Evolutionary conservation across 2,329 filamentous ascomycete genomes (phyloP).

Genomic region (Lasiodiplodia gonubiensis): DNA sequence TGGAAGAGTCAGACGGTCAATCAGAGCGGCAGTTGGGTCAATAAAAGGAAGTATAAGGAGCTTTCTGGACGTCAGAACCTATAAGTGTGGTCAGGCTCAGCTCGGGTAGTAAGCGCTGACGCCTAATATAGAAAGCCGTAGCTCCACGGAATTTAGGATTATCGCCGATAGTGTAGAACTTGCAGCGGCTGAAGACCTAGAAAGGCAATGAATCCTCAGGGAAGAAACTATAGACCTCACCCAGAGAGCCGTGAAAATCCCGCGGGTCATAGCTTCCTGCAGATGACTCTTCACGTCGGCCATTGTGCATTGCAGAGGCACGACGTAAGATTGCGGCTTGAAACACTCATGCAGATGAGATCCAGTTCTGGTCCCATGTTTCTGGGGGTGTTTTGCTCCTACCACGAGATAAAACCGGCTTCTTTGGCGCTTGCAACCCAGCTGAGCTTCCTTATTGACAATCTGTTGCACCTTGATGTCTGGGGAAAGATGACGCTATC

Average conservation of each 20-base stretch:
- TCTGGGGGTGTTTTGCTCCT: not conserved
- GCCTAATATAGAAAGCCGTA: not conserved
- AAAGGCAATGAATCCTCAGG: not conserved
- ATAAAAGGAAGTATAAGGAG: not conserved
- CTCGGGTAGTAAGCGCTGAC: not conserved
- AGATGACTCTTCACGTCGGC: not conserved
- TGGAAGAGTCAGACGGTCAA: not conserved
- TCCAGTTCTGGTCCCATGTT: not conserved
- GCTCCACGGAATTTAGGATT: not conserved
- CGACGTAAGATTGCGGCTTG: not conserved
- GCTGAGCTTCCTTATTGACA: not conserved
- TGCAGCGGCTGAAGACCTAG: not conserved
- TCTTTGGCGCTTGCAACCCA: not conserved
- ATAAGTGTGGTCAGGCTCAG: not conserved
- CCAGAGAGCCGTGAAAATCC: not conserved
- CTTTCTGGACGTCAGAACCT: not conserved
- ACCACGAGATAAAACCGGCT: not conserved
- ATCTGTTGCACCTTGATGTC: conserved; percentile 1
- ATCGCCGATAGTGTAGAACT: not conserved
- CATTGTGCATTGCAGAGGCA: not conserved
- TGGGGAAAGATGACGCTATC: not conserved
- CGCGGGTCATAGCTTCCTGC: not conserved
- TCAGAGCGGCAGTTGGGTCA: not conserved
- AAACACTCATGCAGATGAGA: not conserved
- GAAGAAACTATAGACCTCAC: not conserved